A percentile compares a stretch with the other conserved stretches of the same genome.
These are phyloP conservation scores for Kurtzmaniella quercitrusa DNA, from an alignment of 1,139 yeast genomes.

Conservation along the genomic window DNA sequence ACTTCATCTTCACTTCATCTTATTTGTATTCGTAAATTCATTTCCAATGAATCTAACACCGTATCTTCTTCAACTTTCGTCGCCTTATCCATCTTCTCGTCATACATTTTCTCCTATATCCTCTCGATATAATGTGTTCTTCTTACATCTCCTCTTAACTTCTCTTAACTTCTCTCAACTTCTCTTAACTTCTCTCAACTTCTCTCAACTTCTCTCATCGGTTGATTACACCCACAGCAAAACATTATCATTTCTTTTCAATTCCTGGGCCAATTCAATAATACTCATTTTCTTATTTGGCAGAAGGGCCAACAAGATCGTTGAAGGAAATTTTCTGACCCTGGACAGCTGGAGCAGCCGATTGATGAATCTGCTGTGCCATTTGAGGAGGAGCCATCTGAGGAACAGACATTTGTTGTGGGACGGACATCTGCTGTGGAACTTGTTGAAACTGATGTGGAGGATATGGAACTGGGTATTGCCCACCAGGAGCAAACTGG, in stretches of 20 bases:
- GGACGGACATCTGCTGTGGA: constrained; percentile 5
- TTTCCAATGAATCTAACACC: too few relatives aligned
- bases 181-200: neutral
- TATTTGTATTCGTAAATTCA: too few relatives aligned
- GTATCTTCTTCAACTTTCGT: neutral
- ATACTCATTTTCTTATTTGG: constrained; percentile 1
- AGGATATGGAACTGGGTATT: constrained; percentile 8
- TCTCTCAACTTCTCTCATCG: neutral
- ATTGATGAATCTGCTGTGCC: neutral
- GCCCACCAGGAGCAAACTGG: constrained; percentile 11
- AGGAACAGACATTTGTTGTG: constrained; percentile 1
- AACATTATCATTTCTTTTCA: too few relatives aligned
- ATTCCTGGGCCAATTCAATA: too few relatives aligned
- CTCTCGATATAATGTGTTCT: too few relatives aligned
- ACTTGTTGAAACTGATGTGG: constrained; percentile 7
- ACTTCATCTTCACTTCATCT: neutral
- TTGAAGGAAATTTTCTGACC: constrained; percentile 37
- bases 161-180: neutral
- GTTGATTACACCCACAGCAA: neutral
- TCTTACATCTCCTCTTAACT: neutral
- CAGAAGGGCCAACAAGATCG: constrained; percentile 36
- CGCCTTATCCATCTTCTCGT: neutral
- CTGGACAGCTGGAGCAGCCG: neutral
- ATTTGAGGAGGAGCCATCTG: constrained; percentile 4
- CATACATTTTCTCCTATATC: too few relatives aligned